Base-by-base conservation (phyloP, 208 protist species). In the Leishmania turanica region DNA sequence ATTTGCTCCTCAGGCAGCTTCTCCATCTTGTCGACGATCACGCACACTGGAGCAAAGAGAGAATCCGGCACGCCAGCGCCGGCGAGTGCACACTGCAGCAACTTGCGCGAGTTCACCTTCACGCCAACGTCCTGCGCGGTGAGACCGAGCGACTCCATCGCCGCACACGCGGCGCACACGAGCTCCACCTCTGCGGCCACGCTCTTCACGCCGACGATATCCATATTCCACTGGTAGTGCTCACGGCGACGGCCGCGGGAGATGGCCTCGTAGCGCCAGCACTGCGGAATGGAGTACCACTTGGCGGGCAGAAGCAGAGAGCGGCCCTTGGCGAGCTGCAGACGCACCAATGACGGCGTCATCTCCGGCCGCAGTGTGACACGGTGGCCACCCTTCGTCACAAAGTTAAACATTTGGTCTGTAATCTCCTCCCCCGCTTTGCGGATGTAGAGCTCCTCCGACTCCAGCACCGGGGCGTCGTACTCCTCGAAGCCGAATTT, bases 191-290 rank as follows among this genome's bases (percentile, higher is more conserved):
- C 96, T n/a, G 95, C 97, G 4, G 90, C 87, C 17, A 99, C 88
- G 47, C 86, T 78, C 78, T 90, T 92, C 75, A 99, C 97, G 66
- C 98, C 98, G 75, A 99, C 88, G 78, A 99, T 98, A 84, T 99
- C 98, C 96, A 99, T 99, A 85, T 99, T 99, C 96, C 97, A 99
- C 88, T 99, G 98, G 86, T 98, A 99, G 89, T 99, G 98, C 87
- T 99, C 98, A 49, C 98, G 91, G 51, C 96, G 92, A 49, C 98
- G 95, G 40, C 97, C 98, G 62, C 97, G 95, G 62, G 97, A 98
- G 81, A 98, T 98, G 73, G 96, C 88, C 91, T 99, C 98, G 82
- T 98, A 98, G 73, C 98, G 96, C 98, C 97, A 99, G 89, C 98
- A 99, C 87, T 99, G 98, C 79, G 97, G 96, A 73, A 99, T 97